These are phyloP conservation scores for Paramecium caudatum DNA, from an alignment of 73 alveolate species.

Conservation along the genomic window DNA sequence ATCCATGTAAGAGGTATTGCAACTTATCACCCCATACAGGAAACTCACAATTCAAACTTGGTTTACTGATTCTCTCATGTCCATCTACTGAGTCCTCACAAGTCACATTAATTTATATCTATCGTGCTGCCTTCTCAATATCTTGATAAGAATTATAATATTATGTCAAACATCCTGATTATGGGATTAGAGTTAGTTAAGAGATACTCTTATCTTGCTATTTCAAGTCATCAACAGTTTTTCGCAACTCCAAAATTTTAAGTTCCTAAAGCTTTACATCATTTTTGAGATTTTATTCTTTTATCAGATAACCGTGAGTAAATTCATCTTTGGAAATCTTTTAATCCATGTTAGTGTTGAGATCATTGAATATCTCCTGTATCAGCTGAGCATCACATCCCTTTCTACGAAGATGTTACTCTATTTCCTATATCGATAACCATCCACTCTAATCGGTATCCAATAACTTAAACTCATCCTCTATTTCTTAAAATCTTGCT, in stretches of 20 bases:
- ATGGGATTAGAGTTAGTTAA: background rate
- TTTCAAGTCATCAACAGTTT: too few relatives aligned
- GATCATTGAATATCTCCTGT: background rate
- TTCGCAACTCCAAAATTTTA: too few relatives aligned
- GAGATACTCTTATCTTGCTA: too few relatives aligned
- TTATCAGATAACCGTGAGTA: constrained; percentile 23
- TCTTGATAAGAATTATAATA: background rate
- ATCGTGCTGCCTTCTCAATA: background rate
- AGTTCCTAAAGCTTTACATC: background rate
- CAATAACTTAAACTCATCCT: background rate
- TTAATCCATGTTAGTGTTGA: background rate
- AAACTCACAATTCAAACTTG: constrained; percentile 30
- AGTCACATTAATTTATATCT: background rate
- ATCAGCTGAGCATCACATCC: constrained; percentile 19
- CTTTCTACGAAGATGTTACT: background rate
- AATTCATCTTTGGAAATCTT: constrained; percentile 34
- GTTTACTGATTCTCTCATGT: background rate
- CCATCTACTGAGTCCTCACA: constrained; percentile 15
- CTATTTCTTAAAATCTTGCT: constrained; percentile 23
- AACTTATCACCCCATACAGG: constrained; percentile 31
- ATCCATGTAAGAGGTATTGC: background rate
- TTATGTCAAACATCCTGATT: constrained; percentile 20
- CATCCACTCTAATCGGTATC: constrained; percentile 39
- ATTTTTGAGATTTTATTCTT: constrained; percentile 17
- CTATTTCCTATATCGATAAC: background rate